These are phyloP conservation scores for Leptographium lundbergii DNA, from an alignment of 2,329 filamentous ascomycete genomes.

Conservation along the genomic window DNA sequence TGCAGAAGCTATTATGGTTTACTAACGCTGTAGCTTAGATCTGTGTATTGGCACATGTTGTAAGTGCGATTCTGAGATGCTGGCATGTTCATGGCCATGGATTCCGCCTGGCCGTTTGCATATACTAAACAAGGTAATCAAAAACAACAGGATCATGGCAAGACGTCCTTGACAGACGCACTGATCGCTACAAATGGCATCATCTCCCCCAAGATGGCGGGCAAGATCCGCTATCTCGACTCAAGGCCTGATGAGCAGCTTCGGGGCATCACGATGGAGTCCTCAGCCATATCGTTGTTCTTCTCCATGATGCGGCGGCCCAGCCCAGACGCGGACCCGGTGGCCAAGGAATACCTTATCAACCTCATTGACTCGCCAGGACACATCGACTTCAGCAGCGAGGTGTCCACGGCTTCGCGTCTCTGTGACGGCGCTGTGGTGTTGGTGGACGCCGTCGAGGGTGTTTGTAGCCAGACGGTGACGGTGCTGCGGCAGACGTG, in stretches of 20 bases:
- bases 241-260: slow-evolving; percentile 92
- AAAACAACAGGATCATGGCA: slow-evolving; percentile 65
- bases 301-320: slow-evolving; percentile 80
- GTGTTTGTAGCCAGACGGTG: slow-evolving; percentile 96
- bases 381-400: slow-evolving; percentile 97
- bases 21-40: slow-evolving; percentile 37
- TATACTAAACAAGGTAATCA: background rate
- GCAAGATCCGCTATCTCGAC: slow-evolving; percentile 96
- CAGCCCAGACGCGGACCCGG: slow-evolving; percentile 52
- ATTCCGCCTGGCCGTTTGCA: background rate
- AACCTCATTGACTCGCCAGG: slow-evolving; percentile 97
- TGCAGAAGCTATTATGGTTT: background rate
- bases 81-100: background rate
- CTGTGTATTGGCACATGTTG: slow-evolving; percentile 86
- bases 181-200: slow-evolving; percentile 98
- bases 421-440: slow-evolving; percentile 92
- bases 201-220: slow-evolving; percentile 92
- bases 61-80: slow-evolving; percentile 7
- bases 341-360: slow-evolving; percentile 82
- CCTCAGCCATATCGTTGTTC: slow-evolving; percentile 89
- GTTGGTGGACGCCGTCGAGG: slow-evolving; percentile 90
- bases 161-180: slow-evolving; percentile 92
- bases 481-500: slow-evolving; percentile 91
- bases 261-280: slow-evolving; percentile 99
- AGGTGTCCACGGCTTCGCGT: slow-evolving; percentile 89